phyloP scores from a whole-genome alignment of 768 basidiomycete species.

The Tylopilus subfusipes region DNA sequence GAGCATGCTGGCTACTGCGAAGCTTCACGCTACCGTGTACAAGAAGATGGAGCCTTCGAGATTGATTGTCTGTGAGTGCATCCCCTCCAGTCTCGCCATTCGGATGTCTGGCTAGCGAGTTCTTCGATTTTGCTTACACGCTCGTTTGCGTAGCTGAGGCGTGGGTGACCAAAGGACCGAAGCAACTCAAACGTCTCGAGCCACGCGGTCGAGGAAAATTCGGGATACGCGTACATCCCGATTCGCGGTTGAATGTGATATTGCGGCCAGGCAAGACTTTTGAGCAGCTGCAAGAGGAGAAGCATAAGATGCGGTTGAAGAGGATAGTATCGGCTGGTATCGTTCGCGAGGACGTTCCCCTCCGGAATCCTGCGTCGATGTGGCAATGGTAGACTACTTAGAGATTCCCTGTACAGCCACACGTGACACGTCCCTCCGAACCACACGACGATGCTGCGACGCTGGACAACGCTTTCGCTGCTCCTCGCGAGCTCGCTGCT shows the following conservation, averaged over 20 bases:
- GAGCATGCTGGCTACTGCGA: slow-evolving; percentile 84
- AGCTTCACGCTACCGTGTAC: slow-evolving; percentile 76
- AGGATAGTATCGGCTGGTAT: slow-evolving; percentile 77
- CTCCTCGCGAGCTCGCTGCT: slow-evolving; percentile 42
- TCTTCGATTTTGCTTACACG: background rate
- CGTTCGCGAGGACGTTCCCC: slow-evolving; percentile 74
- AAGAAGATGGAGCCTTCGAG: slow-evolving; percentile 70
- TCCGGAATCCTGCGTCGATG: slow-evolving; percentile 65
- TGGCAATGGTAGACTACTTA: slow-evolving; percentile 67
- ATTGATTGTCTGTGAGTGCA: slow-evolving; percentile 75
- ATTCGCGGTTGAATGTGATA: slow-evolving; percentile 70
- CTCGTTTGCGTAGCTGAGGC: slow-evolving; percentile 64
- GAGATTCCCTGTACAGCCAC: slow-evolving; percentile 7
- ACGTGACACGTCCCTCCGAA: slow-evolving; percentile 20
- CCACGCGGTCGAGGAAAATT: slow-evolving; percentile 78
- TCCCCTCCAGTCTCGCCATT: background rate
- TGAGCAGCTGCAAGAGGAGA: slow-evolving; percentile 61
- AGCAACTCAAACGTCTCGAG: slow-evolving; percentile 62
- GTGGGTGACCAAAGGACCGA: slow-evolving; percentile 88
- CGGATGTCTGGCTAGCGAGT: background rate
- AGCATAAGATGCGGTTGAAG: slow-evolving; percentile 63
- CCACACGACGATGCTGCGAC: slow-evolving; percentile 40
- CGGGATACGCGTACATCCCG: slow-evolving; percentile 75
- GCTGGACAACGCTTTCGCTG: slow-evolving; percentile 46
- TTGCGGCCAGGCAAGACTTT: slow-evolving; percentile 79